These are phyloP conservation scores for Colletotrichum liriopes DNA, from an alignment of 2,329 filamentous ascomycete species.

Conservation along the genomic window DNA sequence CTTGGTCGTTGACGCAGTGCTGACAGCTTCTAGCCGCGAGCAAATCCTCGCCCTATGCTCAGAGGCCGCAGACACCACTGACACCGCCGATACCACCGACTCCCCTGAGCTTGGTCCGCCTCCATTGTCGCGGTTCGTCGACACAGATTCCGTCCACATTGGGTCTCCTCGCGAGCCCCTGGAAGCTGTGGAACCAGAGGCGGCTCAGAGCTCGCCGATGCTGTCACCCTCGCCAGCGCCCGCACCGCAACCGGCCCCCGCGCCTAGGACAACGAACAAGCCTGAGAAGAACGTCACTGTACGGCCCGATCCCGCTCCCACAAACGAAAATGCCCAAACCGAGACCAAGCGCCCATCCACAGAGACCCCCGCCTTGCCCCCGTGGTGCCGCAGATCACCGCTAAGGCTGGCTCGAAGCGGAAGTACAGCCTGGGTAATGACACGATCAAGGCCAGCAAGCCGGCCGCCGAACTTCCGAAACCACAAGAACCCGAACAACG, in stretches of 20 bases:
- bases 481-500: conserved; percentile 49
- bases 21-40: conserved; percentile 63
- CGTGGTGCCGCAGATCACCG: conserved; percentile 26
- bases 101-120: conserved; percentile 80
- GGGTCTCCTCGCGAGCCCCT: conserved; percentile 60
- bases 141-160: conserved; percentile 69
- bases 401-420: conserved; percentile 70
- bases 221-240: conserved; percentile 18
- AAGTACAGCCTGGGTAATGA: conserved; percentile 72
- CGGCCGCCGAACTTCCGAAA: conserved; percentile 46
- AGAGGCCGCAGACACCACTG: conserved; percentile 60
- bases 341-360: conserved; percentile 25
- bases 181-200: conserved; percentile 7
- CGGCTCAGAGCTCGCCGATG: conserved; percentile 6
- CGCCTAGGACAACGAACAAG: conserved; percentile 11
- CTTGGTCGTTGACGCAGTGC: conserved; percentile 17
- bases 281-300: conserved; percentile 30
- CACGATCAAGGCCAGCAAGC: conserved; percentile 49
- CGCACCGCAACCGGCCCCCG: background rate
- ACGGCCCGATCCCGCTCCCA: conserved; percentile 26
- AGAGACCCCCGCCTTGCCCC: conserved; percentile 22
- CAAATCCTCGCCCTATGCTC: conserved; percentile 74
- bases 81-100: conserved; percentile 61
- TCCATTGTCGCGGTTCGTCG: conserved; percentile 71
- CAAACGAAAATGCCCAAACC: background rate